Evolutionary conservation across 257 asterid genomes (phyloP).

Genomic region (Phtheirospermum japonicum): DNA sequence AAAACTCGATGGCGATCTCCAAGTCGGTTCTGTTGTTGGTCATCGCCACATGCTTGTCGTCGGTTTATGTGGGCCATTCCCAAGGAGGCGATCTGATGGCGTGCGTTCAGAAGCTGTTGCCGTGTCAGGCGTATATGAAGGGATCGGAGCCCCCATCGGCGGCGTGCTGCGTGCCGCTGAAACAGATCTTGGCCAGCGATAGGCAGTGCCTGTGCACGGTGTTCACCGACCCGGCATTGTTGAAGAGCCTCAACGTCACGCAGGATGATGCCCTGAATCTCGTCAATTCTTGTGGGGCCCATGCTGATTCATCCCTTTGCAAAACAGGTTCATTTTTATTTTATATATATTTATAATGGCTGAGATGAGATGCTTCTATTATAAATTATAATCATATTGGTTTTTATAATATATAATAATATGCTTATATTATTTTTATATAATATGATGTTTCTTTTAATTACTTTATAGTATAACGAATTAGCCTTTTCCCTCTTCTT

Average conservation of each 20-base stretch:
- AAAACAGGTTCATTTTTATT: conserved; percentile 14
- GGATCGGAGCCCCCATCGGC: conserved; percentile 28
- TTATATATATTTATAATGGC: no score
- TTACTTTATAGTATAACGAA: no score
- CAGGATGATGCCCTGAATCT: conserved; percentile 36
- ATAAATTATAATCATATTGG: no score
- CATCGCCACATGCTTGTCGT: no score
- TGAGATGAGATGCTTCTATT: no score
- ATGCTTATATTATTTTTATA: no score
- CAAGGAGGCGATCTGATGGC: conserved; percentile 27
- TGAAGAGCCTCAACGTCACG: conserved; percentile 39
- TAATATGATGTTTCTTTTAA: no score
- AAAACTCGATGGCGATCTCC: no score
- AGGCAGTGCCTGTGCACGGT: conserved; percentile 40
- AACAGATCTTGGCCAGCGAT: conserved; percentile 28
- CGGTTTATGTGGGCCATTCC: conserved; percentile 25
- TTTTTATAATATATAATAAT: no score
- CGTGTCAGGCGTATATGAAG: conserved; percentile 42
- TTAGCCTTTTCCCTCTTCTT: no score
- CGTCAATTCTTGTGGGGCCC: conserved; percentile 43
- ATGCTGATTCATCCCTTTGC: conserved; percentile 38
- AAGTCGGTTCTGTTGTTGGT: no score
- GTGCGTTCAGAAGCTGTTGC: conserved; percentile 44
- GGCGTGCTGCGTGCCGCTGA: conserved; percentile 42
- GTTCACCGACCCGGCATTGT: conserved; percentile 27